Conservation (phyloP, 2,329 filamentous ascomycete species). For the Magnaporthiopsis rhizophila region DNA sequence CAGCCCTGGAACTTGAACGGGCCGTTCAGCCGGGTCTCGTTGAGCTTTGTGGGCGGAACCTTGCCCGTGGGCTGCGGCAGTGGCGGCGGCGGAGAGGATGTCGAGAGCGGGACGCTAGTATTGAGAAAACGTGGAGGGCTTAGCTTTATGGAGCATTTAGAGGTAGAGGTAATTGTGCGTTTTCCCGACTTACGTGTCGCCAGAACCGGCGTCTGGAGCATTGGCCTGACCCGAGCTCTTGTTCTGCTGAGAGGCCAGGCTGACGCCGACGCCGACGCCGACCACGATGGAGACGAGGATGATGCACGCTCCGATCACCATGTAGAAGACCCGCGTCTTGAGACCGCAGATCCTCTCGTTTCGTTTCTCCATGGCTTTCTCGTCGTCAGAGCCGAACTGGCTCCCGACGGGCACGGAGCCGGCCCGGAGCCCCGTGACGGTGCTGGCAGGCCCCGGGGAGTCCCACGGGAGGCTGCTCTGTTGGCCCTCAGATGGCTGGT, state of each 20-base stretch:
- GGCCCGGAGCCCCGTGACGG: background rate
- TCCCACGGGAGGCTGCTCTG: slow-evolving; percentile 13
- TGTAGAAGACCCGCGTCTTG: slow-evolving; percentile 15
- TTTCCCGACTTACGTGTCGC: background rate
- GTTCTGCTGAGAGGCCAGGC: background rate
- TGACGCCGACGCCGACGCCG: slow-evolving; percentile 15
- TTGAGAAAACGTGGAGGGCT: background rate
- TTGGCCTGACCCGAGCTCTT: background rate
- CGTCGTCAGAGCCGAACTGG: slow-evolving; percentile 6
- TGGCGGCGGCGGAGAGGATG: too few species aligned
- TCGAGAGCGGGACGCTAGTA: background rate
- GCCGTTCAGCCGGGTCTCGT: slow-evolving; percentile 13
- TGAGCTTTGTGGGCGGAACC: slow-evolving; percentile 6
- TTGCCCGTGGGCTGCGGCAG: background rate
- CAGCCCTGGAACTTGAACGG: slow-evolving; percentile 25
- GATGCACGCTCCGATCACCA: slow-evolving; percentile 13
- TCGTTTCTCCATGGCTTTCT: background rate
- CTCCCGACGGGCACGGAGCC: slow-evolving; percentile 2
- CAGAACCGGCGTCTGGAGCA: background rate
- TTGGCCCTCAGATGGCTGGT: background rate
- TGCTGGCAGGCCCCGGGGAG: background rate
- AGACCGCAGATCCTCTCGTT: slow-evolving; percentile 16
- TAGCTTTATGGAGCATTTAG: background rate
- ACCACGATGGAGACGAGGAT: slow-evolving; percentile 18
- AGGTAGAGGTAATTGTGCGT: background rate